Evolutionary conservation across 768 basidiomycete genomes (phyloP).

Genomic region (Phanerochaete carnosa): DNA sequence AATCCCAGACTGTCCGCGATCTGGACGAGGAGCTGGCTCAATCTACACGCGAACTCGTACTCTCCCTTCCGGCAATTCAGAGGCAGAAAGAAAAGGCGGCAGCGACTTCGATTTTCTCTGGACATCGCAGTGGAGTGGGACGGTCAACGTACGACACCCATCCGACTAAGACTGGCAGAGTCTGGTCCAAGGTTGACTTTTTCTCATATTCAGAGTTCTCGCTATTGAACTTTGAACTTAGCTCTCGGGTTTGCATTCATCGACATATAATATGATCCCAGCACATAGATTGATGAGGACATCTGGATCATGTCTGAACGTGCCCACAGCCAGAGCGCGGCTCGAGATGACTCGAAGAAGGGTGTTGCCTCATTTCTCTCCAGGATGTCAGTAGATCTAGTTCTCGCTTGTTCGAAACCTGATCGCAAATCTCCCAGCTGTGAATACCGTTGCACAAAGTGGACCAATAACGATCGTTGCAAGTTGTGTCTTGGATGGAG

Average conservation of each 20-base stretch:
- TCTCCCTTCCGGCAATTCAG: neutral
- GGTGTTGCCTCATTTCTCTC: neutral
- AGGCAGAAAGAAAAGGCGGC: neutral
- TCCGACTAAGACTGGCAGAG: neutral
- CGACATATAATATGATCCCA: too few relatives aligned
- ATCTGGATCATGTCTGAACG: neutral
- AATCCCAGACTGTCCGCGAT: neutral
- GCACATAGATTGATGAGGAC: too few relatives aligned
- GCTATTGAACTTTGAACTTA: too few relatives aligned
- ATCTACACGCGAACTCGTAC: neutral
- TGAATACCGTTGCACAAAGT: constrained; percentile 50
- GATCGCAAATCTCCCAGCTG: constrained; percentile 30
- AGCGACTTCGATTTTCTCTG: neutral
- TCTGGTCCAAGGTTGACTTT: neutral
- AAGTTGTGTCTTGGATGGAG: constrained; percentile 45
- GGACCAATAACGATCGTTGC: constrained; percentile 39
- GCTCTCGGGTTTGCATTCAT: too few relatives aligned
- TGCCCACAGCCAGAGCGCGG: neutral
- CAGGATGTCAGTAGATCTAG: neutral
- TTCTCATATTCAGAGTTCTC: too few relatives aligned
- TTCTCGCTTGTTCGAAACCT: neutral
- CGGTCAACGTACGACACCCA: too few relatives aligned
- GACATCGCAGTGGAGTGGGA: too few relatives aligned
- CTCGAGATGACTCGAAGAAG: neutral
- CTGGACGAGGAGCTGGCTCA: neutral